phyloP scores from a whole-genome alignment of 768 basidiomycete species.

The Cyclocybe aegerita region DNA sequence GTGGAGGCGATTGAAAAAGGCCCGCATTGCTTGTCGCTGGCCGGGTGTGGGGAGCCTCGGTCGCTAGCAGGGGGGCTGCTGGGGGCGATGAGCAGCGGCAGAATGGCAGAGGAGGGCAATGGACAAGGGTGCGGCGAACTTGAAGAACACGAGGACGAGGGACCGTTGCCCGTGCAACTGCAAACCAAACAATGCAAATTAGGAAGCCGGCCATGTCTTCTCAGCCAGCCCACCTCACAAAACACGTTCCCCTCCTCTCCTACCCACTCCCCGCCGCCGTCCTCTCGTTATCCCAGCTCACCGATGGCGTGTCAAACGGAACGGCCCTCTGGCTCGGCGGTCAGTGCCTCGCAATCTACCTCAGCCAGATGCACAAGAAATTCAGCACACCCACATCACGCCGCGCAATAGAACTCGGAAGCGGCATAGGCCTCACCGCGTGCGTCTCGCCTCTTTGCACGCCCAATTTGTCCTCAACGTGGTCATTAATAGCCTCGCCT shows the following conservation, averaged over 20 bases:
- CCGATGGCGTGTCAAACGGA: conserved; percentile 70
- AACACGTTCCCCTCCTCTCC: conserved; percentile 52
- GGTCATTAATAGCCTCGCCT: conserved; percentile 48
- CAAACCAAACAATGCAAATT: conserved; percentile 30
- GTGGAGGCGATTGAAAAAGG: conserved; percentile 77
- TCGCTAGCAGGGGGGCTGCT: conserved; percentile 4
- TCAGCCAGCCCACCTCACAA: conserved; percentile 58
- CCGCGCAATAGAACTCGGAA: conserved; percentile 74
- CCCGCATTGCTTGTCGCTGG: conserved; percentile 61
- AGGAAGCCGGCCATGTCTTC: conserved; percentile 25
- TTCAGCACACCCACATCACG: conserved; percentile 17
- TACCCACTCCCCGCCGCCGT: conserved; percentile 34
- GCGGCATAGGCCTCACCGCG: conserved; percentile 80
- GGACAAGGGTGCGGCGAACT: conserved; percentile 13
- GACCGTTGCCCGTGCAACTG: conserved; percentile 16
- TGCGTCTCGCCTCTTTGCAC: conserved; percentile 34
- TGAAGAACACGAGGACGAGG: conserved; percentile 25
- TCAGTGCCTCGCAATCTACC: conserved; percentile 69
- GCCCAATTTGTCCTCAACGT: conserved; percentile 6
- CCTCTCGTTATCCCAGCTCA: conserved; percentile 55
- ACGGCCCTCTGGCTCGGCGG: conserved; percentile 85
- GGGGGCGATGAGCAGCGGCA: conserved; percentile 6
- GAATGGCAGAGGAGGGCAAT: conserved; percentile 6
- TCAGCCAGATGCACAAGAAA: conserved; percentile 38
- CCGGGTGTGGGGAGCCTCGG: background rate